Percentiles rank a stretch among this genome's conserved stretches.
Evolutionary conservation across 129 eudicot species (phyloP).

Genomic region (Deinandra increscens): DNA sequence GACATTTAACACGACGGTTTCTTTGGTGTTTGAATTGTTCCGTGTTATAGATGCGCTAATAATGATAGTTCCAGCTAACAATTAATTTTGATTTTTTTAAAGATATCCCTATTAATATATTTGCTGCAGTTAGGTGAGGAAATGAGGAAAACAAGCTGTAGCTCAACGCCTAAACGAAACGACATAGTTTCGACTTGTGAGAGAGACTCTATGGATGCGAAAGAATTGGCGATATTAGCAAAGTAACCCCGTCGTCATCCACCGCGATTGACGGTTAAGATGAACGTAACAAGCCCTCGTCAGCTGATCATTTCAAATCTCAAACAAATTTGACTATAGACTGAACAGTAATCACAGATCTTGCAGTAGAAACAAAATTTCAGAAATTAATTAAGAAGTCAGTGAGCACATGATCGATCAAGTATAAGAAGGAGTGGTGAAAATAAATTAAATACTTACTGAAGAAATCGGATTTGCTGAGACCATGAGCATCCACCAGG

Average conservation of each 20-base stretch:
- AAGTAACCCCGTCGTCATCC: not conserved
- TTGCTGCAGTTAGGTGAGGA: not conserved
- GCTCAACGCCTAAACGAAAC: too few species aligned
- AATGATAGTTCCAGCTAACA: not conserved
- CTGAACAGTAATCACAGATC: not conserved
- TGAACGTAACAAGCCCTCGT: constrained; percentile 1
- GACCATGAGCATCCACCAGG: constrained; percentile 57
- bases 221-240: not conserved
- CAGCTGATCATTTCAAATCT: not conserved
- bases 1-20: too few species aligned
- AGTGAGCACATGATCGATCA: not conserved
- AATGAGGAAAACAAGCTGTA: not conserved
- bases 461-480: constrained; percentile 48
- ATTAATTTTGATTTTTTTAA: too few species aligned
- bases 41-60: not conserved
- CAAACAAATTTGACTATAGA: not conserved
- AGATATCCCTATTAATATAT: not conserved
- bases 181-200: constrained; percentile 8
- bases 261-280: constrained; percentile 13
- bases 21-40: too few species aligned
- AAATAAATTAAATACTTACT: constrained; percentile 49
- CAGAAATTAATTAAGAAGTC: too few species aligned
- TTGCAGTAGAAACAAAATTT: too few species aligned
- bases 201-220: too few species aligned
- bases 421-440: not conserved